Evolutionary conservation across 192 early-diverging fungal species (phyloP), one percentile per base, ranked within the genome.

Genomic region (Podila minutissima): DNA sequence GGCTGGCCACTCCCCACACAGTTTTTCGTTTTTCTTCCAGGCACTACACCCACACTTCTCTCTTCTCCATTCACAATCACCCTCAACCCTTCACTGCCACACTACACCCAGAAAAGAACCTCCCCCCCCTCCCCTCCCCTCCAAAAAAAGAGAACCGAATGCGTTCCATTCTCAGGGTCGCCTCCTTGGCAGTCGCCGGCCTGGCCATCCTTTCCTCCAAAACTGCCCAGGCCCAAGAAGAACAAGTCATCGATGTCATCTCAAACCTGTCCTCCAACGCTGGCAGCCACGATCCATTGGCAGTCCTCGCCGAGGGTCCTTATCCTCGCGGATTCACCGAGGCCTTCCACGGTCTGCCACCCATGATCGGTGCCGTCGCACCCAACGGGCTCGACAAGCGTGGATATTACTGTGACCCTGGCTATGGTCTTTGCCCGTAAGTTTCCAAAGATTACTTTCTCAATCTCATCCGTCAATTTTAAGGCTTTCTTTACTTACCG

Each of bases 381-480:
- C 53, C 24, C 24, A 26, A 26, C 11, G 53, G 3, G n/a, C 24
- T 55, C 24, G 53, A 55, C 53, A 55, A 55, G 24, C 53, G 53
- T 26, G n/a, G 24, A 26, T 55, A 55, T 5, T 55, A 55, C 53
- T 55, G 53, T 26, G 5, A 55, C 53, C 53, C 53, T 24, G 53
- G 53, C 11, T 55, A 55, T 55, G 53, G 53, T 3, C 53, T 55
- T 55, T 55, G 53, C 53, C 20, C n/a, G 53, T 55, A 55, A 55
- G 53, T 4, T 4, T 1, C 17, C 53, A 24, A 55, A 55, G 22
- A 11, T 24, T 55, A 26, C n/a, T 22, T 55, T 22, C 9, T 10
- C 53, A 20, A 4, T 22, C 8, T 55, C n/a, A 24, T 4, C 20
- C n/a, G 6, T 55, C 53, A 17, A 55, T 55, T 22, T 55, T 22